Base-by-base conservation (phyloP, 805 yeast genomes). In the Nakazawaea ambrosiae region DNA sequence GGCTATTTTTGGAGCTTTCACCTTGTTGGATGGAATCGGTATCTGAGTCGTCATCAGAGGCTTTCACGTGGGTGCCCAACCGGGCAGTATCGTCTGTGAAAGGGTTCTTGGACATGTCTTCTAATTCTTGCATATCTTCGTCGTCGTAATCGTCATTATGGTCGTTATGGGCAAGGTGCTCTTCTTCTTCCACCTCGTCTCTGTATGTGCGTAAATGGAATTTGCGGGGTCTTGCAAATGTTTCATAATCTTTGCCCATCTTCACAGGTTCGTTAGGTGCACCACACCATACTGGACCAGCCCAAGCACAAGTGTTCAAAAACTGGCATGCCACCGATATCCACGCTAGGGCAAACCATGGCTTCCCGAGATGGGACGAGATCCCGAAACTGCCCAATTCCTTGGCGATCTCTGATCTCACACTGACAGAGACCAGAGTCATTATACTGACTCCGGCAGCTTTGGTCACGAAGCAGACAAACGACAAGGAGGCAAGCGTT, bases 211-310 rank as follows among this genome's bases (percentile, higher is more conserved):
- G n/a, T n/a, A n/a, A n/a, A n/a, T n/a, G n/a, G n/a, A n/a, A n/a
- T n/a, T n/a, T n/a, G n/a, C n/a, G n/a, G n/a, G n/a, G n/a, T n/a
- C n/a, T n/a, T n/a, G n/a, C n/a, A n/a, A n/a, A n/a, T n/a, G n/a
- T n/a, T n/a, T n/a, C n/a, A n/a, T n/a, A n/a, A 25, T 27, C 29
- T 4, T 8, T 9, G 15, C 6, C 24, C 11, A 37, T 27, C 12
- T 14, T 31, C 23, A 37, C 26, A 8, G 20, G 22, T 11, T 22
- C 16, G 7, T 19, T 14, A 3, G 76, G 74, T 35, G 72, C 67
- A 6, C 73, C 70, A 57, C 80, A 77, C 82, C 83, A 67, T 12
- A 57, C 43, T 2, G 70, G 66, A 6, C 70, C 68, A 6, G 56
- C 59, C 72, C 72, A 66, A 2, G 44, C 15, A 9, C 49, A 25